Percentiles rank a stretch among this genome's conserved stretches.
Evolutionary conservation across 495 filamentous ascomycete species (phyloP).

Genomic region (Tuber calosporum): DNA sequence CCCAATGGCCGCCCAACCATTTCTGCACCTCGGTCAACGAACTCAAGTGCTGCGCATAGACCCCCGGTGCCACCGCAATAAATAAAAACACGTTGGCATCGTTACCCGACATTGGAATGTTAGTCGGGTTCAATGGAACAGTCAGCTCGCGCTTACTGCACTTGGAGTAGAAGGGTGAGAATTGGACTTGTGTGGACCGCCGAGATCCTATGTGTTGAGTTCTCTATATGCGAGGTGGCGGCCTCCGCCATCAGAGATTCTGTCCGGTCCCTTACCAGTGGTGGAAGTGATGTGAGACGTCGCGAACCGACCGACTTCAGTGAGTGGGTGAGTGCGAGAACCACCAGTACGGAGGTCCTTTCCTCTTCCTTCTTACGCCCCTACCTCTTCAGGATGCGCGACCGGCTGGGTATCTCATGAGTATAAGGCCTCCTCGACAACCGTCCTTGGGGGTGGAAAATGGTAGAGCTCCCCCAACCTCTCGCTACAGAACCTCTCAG

Average conservation of each 20-base stretch:
- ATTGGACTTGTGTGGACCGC: background rate
- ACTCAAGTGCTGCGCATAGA: constrained; percentile 66
- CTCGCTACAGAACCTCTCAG: background rate
- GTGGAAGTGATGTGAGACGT: constrained; percentile 59
- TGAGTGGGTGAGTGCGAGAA: background rate
- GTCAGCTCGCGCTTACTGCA: background rate
- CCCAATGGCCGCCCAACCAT: constrained; percentile 70
- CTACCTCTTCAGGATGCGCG: constrained; percentile 13
- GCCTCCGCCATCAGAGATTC: constrained; percentile 43
- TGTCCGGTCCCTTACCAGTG: constrained; percentile 25
- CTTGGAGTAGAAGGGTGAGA: background rate
- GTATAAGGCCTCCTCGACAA: background rate
- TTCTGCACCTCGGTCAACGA: constrained; percentile 73
- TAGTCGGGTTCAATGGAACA: background rate
- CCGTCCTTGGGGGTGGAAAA: background rate
- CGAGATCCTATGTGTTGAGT: background rate
- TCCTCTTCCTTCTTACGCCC: constrained; percentile 41
- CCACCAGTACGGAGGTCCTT: constrained; percentile 44
- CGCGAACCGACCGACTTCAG: background rate
- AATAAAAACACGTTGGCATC: constrained; percentile 71
- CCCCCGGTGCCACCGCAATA: constrained; percentile 67
- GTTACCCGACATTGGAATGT: constrained; percentile 60
- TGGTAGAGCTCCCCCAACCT: constrained; percentile 36
- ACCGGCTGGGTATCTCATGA: background rate
- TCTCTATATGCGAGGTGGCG: background rate